Conservation (phyloP, 257 asterid species). For the Przewalskia tangutica region DNA sequence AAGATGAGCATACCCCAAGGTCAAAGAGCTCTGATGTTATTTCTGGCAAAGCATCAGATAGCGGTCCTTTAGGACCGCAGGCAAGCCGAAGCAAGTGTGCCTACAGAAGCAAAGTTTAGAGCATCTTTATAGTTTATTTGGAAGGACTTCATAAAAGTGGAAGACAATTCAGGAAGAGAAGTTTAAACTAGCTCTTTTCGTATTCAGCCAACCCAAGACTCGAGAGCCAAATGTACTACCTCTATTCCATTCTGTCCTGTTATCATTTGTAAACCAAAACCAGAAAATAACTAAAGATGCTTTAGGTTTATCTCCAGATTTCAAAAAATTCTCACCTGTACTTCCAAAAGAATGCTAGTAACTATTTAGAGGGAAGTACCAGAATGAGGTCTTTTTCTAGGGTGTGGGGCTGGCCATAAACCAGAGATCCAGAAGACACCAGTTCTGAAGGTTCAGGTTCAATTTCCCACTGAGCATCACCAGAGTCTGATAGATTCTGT, state of each 20-base stretch:
- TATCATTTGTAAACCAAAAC: neutral
- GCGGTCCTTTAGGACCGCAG: conserved; percentile 73
- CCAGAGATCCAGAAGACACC: conserved; percentile 25
- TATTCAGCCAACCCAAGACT: neutral
- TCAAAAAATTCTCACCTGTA: neutral
- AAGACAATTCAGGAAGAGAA: neutral
- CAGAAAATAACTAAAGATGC: neutral
- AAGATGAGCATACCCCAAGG: conserved; percentile 54
- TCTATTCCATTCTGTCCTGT: neutral
- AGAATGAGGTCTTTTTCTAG: conserved; percentile 61
- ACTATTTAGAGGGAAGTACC: conserved; percentile 37
- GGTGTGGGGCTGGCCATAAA: conserved; percentile 39
- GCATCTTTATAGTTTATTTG: conserved; percentile 7
- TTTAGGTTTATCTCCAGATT: neutral
- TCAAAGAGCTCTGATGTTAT: conserved; percentile 67
- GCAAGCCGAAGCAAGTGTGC: conserved; percentile 92
- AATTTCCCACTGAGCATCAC: conserved; percentile 23
- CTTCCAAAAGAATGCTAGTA: neutral
- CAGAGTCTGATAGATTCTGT: conserved; percentile 38
- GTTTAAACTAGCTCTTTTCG: neutral
- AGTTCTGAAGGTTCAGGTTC: conserved; percentile 37
- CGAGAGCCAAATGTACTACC: neutral
- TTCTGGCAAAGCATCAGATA: conserved; percentile 71
- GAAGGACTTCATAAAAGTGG: neutral
- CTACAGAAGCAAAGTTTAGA: conserved; percentile 30